phyloP scores from a whole-genome alignment of 306 rosid genomes.

The Adenanthera pavonina region DNA sequence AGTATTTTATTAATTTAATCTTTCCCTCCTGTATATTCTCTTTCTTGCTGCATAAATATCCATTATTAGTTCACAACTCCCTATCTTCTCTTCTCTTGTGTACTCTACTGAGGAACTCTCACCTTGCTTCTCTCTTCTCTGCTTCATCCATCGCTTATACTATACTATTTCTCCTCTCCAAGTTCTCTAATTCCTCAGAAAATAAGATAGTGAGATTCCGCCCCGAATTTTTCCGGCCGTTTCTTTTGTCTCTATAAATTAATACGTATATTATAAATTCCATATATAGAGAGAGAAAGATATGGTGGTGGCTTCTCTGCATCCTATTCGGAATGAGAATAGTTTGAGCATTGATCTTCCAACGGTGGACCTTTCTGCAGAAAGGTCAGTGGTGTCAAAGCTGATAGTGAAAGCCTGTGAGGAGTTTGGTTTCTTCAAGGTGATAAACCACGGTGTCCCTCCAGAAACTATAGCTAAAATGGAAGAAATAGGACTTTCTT shows the following conservation, averaged over 20 bases:
- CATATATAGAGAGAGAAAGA: neutral
- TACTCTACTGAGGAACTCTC: neutral
- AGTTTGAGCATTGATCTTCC: constrained; percentile 59
- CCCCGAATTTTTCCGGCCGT: neutral
- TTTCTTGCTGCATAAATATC: constrained; percentile 49
- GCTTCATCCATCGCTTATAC: constrained; percentile 12
- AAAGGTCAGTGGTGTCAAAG: constrained; percentile 47
- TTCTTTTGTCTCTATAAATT: neutral
- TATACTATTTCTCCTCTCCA: neutral
- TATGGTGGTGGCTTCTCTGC: constrained; percentile 65
- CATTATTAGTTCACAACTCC: constrained; percentile 35
- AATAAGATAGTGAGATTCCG: neutral
- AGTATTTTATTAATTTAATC: constrained; percentile 17
- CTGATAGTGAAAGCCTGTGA: constrained; percentile 65
- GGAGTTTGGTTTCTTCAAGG: constrained; percentile 76
- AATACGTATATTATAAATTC: neutral
- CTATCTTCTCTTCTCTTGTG: constrained; percentile 6
- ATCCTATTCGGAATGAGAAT: constrained; percentile 41
- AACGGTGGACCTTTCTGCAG: constrained; percentile 51
- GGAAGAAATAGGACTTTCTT: constrained; percentile 55
- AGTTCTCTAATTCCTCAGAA: neutral
- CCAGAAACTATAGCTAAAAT: constrained; percentile 45
- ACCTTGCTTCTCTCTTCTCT: neutral
- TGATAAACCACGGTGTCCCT: constrained; percentile 70
- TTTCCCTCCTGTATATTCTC: constrained; percentile 34